A percentile compares a stretch with the other conserved stretches of the same genome.
These are phyloP conservation scores for Delphinella strobiligena DNA, from an alignment of 2,329 filamentous ascomycete species.

Conservation along the genomic window DNA sequence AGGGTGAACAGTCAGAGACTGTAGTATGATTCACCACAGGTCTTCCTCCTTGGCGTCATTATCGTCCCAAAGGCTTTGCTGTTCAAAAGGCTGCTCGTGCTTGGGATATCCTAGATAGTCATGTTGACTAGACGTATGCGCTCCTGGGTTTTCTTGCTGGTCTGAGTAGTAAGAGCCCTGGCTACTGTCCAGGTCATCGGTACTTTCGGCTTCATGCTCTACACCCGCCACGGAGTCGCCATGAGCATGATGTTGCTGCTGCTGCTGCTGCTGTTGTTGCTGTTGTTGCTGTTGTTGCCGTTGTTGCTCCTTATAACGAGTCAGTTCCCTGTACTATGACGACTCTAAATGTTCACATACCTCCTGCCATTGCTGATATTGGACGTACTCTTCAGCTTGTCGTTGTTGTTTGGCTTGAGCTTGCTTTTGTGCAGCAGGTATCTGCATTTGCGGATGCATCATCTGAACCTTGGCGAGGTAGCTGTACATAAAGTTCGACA, in stretches of 20 bases:
- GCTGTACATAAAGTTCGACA: slow-evolving; percentile 99
- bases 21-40: slow-evolving; percentile 16
- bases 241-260: background rate
- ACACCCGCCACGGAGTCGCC: slow-evolving; percentile 1
- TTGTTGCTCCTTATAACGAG: background rate
- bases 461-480: slow-evolving; percentile 97
- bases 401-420: slow-evolving; percentile 35
- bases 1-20: too few relatives aligned
- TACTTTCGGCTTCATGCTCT: background rate
- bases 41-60: slow-evolving; percentile 15
- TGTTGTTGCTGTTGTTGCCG: slow-evolving; percentile 8
- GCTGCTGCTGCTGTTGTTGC: slow-evolving; percentile 4
- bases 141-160: background rate
- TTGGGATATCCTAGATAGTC: slow-evolving; percentile 23
- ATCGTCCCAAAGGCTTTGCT: slow-evolving; percentile 19
- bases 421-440: slow-evolving; percentile 57
- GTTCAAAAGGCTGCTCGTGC: slow-evolving; percentile 16
- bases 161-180: background rate
- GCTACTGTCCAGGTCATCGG: background rate
- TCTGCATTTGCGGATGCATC: slow-evolving; percentile 92
- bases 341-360: slow-evolving; percentile 16
- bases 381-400: slow-evolving; percentile 20
- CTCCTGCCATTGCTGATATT: slow-evolving; percentile 26
- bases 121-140: slow-evolving; percentile 13
- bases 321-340: background rate